Base-by-base conservation (phyloP, 2,329 filamentous ascomycete genomes). In the Fusarium gaditjirri region DNA sequence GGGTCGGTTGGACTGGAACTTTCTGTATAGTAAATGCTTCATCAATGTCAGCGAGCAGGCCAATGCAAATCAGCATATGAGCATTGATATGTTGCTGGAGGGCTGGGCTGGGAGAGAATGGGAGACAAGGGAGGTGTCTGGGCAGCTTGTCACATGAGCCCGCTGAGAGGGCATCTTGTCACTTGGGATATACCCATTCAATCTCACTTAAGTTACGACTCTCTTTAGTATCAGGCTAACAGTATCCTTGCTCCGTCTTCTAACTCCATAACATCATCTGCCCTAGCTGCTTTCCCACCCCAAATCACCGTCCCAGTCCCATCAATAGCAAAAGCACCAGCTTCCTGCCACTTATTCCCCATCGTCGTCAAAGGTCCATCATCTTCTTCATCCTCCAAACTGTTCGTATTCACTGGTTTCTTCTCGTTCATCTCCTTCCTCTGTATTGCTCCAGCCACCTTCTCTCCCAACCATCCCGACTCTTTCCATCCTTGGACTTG, bases 311-410 rank as follows among this genome's bases (percentile, higher is more conserved):
- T 84, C 13, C 85, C 86, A 19, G 82, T 80, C 2, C 83, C 83
- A 65, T 89, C 85, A 6, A 88, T 79, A 8, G 86, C 85, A 77
- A 87, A 88, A 4, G 85, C 83, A 1, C 86, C 86, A 4, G 85
- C 83, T 75, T 87, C 84, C 77, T 88, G 87, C 86, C 87, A 88
- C 80, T 88, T 88, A 72, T 87, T 88, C 5, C 86, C 85, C 82
- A 87, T 83, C 9, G 83, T 81, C 41, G 83, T 86, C 31, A 79
- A 80, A 0, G 83, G 81, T 0, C 81, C 85, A 6, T 81, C 79
- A 10, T 73, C 78, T 8, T 77, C 79, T 10, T 77, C 77, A 3
- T 73, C 77, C 4, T 38, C 57, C 9, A 61, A 62, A 12, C 12
- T 55, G 2, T 41, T 25, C 13, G 19, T 9, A 11, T 27, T 43